Evolutionary conservation across 371 early-diverging fungal species (phyloP).

Genomic region (Mortierella sp.): DNA sequence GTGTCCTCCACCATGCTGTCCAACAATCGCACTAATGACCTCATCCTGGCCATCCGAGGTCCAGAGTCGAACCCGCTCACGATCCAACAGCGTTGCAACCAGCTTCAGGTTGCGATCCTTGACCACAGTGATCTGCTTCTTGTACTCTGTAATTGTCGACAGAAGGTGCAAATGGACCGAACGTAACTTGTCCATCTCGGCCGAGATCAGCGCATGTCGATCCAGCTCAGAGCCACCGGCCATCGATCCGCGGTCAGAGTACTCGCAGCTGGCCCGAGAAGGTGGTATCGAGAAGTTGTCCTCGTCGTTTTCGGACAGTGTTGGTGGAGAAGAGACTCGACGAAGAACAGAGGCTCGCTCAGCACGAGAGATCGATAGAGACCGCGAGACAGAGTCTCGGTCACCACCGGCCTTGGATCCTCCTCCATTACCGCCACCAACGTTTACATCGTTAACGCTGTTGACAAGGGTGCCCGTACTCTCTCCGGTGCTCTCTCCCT

Average conservation of each 20-base stretch:
- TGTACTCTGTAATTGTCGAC: conserved; percentile 54
- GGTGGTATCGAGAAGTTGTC: conserved; percentile 19
- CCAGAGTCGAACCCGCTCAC: conserved; percentile 54
- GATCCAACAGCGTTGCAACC: conserved; percentile 51
- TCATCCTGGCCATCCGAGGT: conserved; percentile 56
- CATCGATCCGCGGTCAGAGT: conserved; percentile 37
- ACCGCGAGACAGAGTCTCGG: conserved; percentile 34
- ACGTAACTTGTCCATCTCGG: conserved; percentile 69
- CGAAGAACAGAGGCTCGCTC: conserved; percentile 53
- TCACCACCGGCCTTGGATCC: conserved; percentile 16
- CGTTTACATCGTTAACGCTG: background rate
- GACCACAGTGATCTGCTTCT: conserved; percentile 52
- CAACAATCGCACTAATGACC: conserved; percentile 51
- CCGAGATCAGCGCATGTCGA: conserved; percentile 68
- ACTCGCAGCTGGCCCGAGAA: conserved; percentile 36
- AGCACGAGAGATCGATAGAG: conserved; percentile 45
- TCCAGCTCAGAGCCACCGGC: conserved; percentile 59
- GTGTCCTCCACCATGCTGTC: conserved; percentile 31
- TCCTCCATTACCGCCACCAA: background rate
- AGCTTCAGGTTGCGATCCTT: conserved; percentile 52
- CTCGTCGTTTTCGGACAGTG: conserved; percentile 37
- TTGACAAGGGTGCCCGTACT: conserved; percentile 5
- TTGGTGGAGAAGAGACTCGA: conserved; percentile 26
- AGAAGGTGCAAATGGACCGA: conserved; percentile 61
- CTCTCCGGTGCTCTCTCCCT: background rate